Base-by-base conservation (phyloP, 2,329 filamentous ascomycete species). In the Cladosporium cucumerinum region DNA sequence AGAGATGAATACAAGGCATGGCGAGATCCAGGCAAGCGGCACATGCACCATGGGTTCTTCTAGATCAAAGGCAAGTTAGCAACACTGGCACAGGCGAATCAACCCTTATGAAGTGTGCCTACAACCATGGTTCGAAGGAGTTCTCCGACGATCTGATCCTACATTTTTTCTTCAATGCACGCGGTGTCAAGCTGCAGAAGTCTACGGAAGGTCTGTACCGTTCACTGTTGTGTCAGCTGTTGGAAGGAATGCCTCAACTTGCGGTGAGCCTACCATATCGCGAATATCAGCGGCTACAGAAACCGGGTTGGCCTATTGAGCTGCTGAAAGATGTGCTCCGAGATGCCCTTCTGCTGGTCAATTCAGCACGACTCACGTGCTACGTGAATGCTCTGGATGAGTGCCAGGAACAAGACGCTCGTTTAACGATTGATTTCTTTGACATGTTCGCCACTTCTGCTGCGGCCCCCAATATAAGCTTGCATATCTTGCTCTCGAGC, bases 201-300 rank as follows among this genome's bases (percentile, higher is more conserved):
- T 32, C 52, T 12, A 46, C 30, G 2, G 51, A 63, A 36, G 61
- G 61, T 2, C 57, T 63, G 61, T 63, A 63, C 23, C 21, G 61
- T 11, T 57, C 61, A 18, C 12, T 63, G 2, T 16, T 63, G 21
- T 46, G 46, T 3, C 61, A 58, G 25, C 5, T 57, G 7, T 10
- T 34, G n/a, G 11, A 28, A 21, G n/a, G 5, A 10, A 46, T 46
- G 39, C 39, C 39, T 12, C 18, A 10, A 4, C 32, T 23, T 0
- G 28, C n/a, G 5, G 12, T 14, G 32, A 28, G 11, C 16, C 28
- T 8, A 4, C 30, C 16, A 14, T 8, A 1, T n/a, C 5, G n/a
- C 8, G n/a, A 0, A 67, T 78, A 0, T 30, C 82, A 0, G 73
- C 79, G 18, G 5, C 25, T 26, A 7, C 39, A 55, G n/a, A 26